Evolutionary conservation across 768 basidiomycete genomes (phyloP), one percentile per base, ranked within the genome.

Genomic region (Coprinopsis sp.): DNA sequence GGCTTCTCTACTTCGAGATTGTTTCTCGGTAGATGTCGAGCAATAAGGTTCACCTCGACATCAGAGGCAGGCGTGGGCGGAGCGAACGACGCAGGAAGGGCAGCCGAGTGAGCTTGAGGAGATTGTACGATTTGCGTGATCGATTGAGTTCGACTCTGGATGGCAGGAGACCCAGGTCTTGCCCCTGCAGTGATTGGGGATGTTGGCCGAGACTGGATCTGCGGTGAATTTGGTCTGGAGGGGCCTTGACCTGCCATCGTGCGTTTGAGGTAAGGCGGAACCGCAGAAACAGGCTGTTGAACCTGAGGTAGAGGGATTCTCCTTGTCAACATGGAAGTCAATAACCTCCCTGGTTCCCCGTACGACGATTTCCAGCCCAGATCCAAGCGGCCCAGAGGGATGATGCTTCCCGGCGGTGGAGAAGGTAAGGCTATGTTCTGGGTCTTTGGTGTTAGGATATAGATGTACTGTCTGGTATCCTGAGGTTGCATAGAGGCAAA

Each of bases 261-360:
- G 18, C 82, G 78, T 56, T 89, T 88, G n/a, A 91, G 69, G 62
- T 91, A 78, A 6, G 79, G 72, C 0, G 88, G 90, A 18, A 91
- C 64, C 1, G 90, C 87, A n/a, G 87, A 83, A 1, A 72, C 76
- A 7, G 81, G 78, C 39, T 76, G 76, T 55, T 64, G 66, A 40
- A 63, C 53, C 50, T 65, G 62, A 6, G 73, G 64, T 12, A 81
- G 65, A 2, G 87, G 87, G 50, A 94, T 82, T 33, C 84, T 74
- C 39, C 93, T 80, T 16, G 91, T 90, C 2, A 97, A 69, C 72
- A 87, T 87, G 7, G 92, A 93, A 2, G 93, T 95, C 24, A 94
- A 68, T 2, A 97, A 71, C 23, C 91, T 77, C 0, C 93, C 94
- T 22, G 84, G 84, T 66, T 94, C 90, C 7, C 90, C 90, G 53